phyloP scores from a whole-genome alignment of 2,329 filamentous ascomycete genomes.

The Cladosporium sp. region DNA sequence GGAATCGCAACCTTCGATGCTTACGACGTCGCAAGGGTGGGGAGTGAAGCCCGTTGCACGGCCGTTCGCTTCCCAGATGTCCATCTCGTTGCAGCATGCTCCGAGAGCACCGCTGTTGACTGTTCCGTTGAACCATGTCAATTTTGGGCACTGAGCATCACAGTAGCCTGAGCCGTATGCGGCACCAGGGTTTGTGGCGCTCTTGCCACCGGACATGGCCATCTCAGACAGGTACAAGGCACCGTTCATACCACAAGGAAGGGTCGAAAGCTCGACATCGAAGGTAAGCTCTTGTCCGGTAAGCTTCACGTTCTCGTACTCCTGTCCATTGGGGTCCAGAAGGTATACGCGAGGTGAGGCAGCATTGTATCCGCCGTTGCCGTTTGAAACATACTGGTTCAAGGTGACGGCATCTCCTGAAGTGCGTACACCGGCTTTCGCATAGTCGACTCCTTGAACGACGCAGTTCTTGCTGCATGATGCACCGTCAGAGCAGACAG shows the following conservation, averaged over 20 bases:
- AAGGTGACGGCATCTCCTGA: constrained; percentile 46
- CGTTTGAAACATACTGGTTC: constrained; percentile 22
- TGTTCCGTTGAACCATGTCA: constrained; percentile 12
- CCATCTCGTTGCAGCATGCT: constrained; percentile 40
- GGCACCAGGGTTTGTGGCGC: constrained; percentile 43
- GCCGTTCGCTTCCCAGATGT: constrained; percentile 65
- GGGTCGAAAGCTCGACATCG: constrained; percentile 63
- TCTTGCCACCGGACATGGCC: constrained; percentile 55
- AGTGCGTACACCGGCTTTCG: constrained; percentile 50
- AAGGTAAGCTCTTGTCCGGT: constrained; percentile 66
- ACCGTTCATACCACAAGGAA: constrained; percentile 67
- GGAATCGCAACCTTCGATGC: constrained; percentile 48
- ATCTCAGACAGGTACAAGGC: constrained; percentile 64
- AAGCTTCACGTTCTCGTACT: constrained; percentile 62
- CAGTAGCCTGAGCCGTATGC: constrained; percentile 57
- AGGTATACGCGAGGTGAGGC: constrained; percentile 53
- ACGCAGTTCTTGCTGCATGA: constrained; percentile 48
- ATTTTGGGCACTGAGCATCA: constrained; percentile 39
- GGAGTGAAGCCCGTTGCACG: constrained; percentile 62
- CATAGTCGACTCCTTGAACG: constrained; percentile 52
- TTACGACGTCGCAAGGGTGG: constrained; percentile 54
- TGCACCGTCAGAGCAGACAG: constrained; percentile 15
- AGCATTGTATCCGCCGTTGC: constrained; percentile 2
- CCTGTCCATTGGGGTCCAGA: constrained; percentile 52
- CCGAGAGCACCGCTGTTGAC: constrained; percentile 51